Evolutionary conservation across 2,329 filamentous ascomycete species (phyloP), one percentile per base, ranked within the genome.

Genomic region (Ceratocystis cacaofunesta): DNA sequence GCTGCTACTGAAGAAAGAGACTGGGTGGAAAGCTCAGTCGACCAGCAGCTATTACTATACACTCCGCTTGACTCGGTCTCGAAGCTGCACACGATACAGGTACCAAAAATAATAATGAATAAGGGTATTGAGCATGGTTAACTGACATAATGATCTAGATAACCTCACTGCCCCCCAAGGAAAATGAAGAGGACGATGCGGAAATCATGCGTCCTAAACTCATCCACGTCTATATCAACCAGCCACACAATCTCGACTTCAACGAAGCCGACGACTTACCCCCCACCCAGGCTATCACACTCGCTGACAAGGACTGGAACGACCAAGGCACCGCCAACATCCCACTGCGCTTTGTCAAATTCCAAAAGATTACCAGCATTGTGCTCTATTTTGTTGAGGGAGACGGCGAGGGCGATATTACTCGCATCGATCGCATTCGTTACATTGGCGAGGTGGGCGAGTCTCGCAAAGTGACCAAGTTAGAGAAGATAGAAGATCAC

Each of bases 11-110:
- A 69, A 65, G 22, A 41, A 10, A 84, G 83, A 72, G 92, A 99
- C 76, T 97, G 89, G 87, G 86, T 97, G 25, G 90, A 96, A 79
- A 96, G 90, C 75, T 92, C 96, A 73, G 95, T 92, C 44, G 94
- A 99, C 73, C 92, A 97, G 77, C 94, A 99, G 79, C 79, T 99
- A 68, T 89, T 97, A 82, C 82, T 99, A 60, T 97, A 87, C 76
- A 81, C 95, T 66, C 92, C 94, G 0, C 96, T 99, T 77, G 87
- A 92, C 74, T 85, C 87, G 41, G 89, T 85, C 61, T 74, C 96
- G 69, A 99, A 97, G 79, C 82, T 97, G 63, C 92, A 96, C 76
- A 92, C 90, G 10, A 77, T 87, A 41, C 85, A 87, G 78, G 84
- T 84, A 76, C 66, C 76, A 69, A 6, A 10, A 22, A 15, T 19